phyloP scores from a whole-genome alignment of 2,329 filamentous ascomycete species.

The Neonectria neomacrospora region DNA sequence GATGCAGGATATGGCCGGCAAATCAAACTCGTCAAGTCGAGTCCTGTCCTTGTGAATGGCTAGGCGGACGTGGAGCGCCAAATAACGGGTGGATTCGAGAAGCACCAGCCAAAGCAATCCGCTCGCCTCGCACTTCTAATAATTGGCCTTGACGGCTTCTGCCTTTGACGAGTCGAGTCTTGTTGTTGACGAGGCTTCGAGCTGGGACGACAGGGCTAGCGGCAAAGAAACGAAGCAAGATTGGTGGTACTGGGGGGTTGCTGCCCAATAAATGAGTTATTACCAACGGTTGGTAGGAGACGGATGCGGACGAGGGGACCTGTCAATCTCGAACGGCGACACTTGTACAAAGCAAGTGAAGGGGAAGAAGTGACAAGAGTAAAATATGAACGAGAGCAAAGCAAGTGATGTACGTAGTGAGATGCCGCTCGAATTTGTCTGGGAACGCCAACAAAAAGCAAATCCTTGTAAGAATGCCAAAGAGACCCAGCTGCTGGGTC shows the following conservation, averaged over 20 bases:
- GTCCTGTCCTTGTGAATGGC: constrained; percentile 41
- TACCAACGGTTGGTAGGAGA: constrained; percentile 24
- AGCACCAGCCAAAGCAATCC: constrained; percentile 37
- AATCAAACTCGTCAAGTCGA: constrained; percentile 39
- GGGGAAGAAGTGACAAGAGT: constrained; percentile 31
- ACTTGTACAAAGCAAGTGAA: constrained; percentile 30
- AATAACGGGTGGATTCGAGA: constrained; percentile 23
- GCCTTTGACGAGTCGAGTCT: constrained; percentile 28
- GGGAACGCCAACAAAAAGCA: constrained; percentile 37
- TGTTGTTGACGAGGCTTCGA: constrained; percentile 23
- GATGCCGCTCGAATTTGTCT: constrained; percentile 35
- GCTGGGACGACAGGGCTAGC: constrained; percentile 28
- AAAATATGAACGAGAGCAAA: constrained; percentile 34
- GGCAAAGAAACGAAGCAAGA: constrained; percentile 21
- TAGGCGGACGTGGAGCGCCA: constrained; percentile 34
- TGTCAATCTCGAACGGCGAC: constrained; percentile 31
- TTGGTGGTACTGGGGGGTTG: constrained; percentile 24
- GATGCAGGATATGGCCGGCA: constrained; percentile 37
- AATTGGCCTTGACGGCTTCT: constrained; percentile 38
- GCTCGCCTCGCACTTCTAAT: constrained; percentile 38
- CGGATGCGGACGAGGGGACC: constrained; percentile 23
- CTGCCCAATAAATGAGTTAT: constrained; percentile 25
- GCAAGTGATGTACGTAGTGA: constrained; percentile 37
- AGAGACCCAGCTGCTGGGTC: constrained; percentile 36
- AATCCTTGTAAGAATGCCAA: constrained; percentile 34